Evolutionary conservation across 2,329 filamentous ascomycete species (phyloP).

Genomic region (Epichloe amarillans): DNA sequence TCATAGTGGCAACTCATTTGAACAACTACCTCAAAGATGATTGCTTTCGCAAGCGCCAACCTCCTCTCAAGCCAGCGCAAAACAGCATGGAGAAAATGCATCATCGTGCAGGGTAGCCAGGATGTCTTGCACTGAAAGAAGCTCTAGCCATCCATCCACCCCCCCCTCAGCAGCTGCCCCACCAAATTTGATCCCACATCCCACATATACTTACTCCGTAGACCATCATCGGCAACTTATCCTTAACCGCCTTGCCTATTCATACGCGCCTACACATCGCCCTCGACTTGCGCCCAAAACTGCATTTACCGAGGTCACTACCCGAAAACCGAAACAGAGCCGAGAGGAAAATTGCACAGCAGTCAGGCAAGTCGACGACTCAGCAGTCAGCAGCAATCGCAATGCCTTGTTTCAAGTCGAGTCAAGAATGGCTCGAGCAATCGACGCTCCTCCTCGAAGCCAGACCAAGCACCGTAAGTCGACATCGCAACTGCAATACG

Average conservation of each 20-base stretch:
- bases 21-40: too few relatives aligned
- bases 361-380: background rate
- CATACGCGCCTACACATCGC: background rate
- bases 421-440: constrained; percentile 84
- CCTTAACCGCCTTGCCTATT: too few relatives aligned
- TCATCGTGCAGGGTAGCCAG: background rate
- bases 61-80: too few relatives aligned
- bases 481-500: constrained; percentile 14
- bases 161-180: background rate
- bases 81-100: background rate
- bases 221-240: too few relatives aligned
- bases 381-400: constrained; percentile 30
- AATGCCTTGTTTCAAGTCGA: constrained; percentile 75
- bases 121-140: background rate
- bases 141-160: background rate
- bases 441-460: constrained; percentile 77
- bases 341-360: background rate
- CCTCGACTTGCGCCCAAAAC: background rate
- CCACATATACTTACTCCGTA: background rate
- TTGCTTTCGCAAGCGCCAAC: too few relatives aligned
- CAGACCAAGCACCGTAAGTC: constrained; percentile 61
- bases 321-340: background rate
- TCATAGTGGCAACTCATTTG: too few relatives aligned
- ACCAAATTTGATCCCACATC: background rate
- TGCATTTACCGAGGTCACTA: background rate